Base-by-base conservation (phyloP, 2,329 filamentous ascomycete species). In the Xylariaceae sp. region DNA sequence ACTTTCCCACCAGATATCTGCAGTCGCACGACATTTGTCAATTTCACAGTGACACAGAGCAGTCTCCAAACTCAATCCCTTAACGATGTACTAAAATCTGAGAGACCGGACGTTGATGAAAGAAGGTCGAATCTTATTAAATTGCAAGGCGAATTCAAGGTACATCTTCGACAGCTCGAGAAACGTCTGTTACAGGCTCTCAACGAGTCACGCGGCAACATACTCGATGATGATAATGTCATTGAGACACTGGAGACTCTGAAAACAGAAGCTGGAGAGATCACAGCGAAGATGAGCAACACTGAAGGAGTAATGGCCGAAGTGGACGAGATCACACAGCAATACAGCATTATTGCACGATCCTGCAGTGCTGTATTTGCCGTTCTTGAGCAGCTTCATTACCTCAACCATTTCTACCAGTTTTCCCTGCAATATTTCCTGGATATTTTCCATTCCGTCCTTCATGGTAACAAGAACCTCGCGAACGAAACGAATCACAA, bases 351-450 rank as follows among this genome's bases (percentile, higher is more conserved):
- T 61, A 92, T 99, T 73, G 94, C 94, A 51, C 85, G 87, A 65
- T 93, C 94, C 35, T 99, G 94, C 82, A 97, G 93, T 75, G 92
- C 94, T 50, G 93, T 99, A 35, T 99, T 97, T 71, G 92, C 95
- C 26, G 90, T 99, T 11, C 80, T 99, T 57, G 95, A 99, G 75
- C 93, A 99, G 72, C 83, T 99, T 53, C 93, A 97, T 73, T 95
- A 97, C 70, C 87, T 99, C 71, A 97, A 99, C 72, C 94, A 97
- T 78, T 97, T 97, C 76, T 99, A 99, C 74, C 95, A 97, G 71
- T 99, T 99, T 80, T 99, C 94, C 30, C 81, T 99, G 55, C 92
- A 97, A 73, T 99, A 96, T 75, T 99, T 99, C 76, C 83, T 96
- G 50, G 90, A 97, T 70, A 99, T 99, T 64, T 99, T 99, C 82